Conservation (phyloP, 805 yeast genomes). For the Saturnispora silvae region DNA sequence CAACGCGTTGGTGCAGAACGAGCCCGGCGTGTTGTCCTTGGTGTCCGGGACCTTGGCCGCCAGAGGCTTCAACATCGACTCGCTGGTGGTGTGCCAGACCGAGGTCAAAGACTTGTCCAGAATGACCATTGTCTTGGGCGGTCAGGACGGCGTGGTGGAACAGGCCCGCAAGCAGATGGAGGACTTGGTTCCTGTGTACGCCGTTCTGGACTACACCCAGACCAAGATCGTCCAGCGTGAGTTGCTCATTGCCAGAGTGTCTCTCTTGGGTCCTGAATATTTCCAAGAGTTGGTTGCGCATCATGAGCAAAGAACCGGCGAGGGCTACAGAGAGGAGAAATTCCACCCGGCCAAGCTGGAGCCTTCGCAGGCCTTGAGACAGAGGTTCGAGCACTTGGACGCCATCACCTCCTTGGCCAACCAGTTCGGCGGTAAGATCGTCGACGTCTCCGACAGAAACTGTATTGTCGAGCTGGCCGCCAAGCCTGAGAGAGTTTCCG, state of each 20-base stretch:
- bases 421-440: constrained; percentile 88
- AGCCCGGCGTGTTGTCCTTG: constrained; percentile 92
- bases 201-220: constrained; percentile 87
- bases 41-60: constrained; percentile 96
- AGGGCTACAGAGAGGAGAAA: constrained; percentile 31
- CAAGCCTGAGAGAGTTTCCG: constrained; percentile 80
- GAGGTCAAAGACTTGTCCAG: constrained; percentile 91
- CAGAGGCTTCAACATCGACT: constrained; percentile 96
- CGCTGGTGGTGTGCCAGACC: constrained; percentile 91
- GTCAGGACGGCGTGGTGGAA: constrained; percentile 93
- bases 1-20: constrained; percentile 96
- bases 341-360: constrained; percentile 87
- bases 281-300: constrained; percentile 89
- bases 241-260: constrained; percentile 81
- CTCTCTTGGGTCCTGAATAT: constrained; percentile 95
- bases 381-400: constrained; percentile 80
- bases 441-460: constrained; percentile 86
- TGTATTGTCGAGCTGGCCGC: constrained; percentile 92
- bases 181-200: constrained; percentile 96
- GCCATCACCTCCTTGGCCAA: constrained; percentile 71
- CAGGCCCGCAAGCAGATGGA: constrained; percentile 98
- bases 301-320: constrained; percentile 45
- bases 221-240: constrained; percentile 88
- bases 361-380: constrained; percentile 87
- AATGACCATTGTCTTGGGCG: constrained; percentile 91